Base-by-base conservation (phyloP, 805 yeast species). In the Pichia paraexigua region DNA sequence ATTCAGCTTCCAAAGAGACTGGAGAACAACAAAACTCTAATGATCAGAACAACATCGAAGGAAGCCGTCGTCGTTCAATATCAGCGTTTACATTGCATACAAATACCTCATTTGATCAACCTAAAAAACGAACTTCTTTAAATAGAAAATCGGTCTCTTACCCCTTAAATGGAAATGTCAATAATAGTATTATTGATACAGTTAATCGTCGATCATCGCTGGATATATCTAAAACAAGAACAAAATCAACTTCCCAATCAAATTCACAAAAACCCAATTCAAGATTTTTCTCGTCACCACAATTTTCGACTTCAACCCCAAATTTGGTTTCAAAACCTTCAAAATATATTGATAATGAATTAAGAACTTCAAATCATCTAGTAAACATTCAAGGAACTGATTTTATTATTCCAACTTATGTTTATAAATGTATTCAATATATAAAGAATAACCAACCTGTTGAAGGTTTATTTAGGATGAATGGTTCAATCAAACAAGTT, bases 391-490 rank as follows among this genome's bases (percentile, higher is more conserved):
- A 52, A 3, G 41, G 37, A 18, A 50, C 43, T 35, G 44, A 48
- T 1, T 35, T 56, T 30, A 53, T 46, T 21, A 57, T 68, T 15
- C 73, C 73, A 12, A 55, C 61, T 2, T 27, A 65, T 27, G 68
- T 68, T 5, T 56, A 60, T 37, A 66, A 64, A 51, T 67, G 71
- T 53, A 65, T 71, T 47, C 46, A 58, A 22, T 67, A 55, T 50
- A 60, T 69, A 17, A 41, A 52, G 15, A 42, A 47, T 1, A 51
- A 56, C 41, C 63, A 57, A 1, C 63, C 62, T 5, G 56, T 60
- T 5, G 70, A 69, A 55, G 73, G 73, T 13, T 58, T 69, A n/a
- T 69, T 69, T 52, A 55, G 73, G 53, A 63, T 69, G 51, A 69
- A 68, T 53, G 70, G 71, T 8, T 60, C 70, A 13, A 56, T 69